Evolutionary conservation across 768 basidiomycete species (phyloP), one percentile per base, ranked within the genome.

Genomic region (Trichaptum fuscoviolaceum): DNA sequence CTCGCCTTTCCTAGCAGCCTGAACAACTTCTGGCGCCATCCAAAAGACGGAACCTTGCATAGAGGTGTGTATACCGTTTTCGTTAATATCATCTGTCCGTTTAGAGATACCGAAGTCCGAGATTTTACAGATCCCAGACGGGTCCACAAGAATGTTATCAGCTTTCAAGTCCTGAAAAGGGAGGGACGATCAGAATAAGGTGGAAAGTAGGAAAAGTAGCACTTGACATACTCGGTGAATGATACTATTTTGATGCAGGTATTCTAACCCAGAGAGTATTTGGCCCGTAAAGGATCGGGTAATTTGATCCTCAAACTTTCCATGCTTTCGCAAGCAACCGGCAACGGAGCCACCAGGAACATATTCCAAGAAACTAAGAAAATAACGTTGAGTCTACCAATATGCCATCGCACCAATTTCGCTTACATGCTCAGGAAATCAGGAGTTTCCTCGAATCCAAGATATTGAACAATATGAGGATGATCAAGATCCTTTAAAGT

Each of bases 31-130:
- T 0, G 96, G 96, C 10, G 96, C 96, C 96, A 99, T 98, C 96
- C 97, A 99, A 76, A 97, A 99, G 36, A 99, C 92, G 23, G 96
- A 96, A 26, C 97, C 97, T 75, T 95, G 92, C 94, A 99, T 95
- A 24, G 93, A 92, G 1, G 95, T 96, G 69, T 86, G 88, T 63
- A 91, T 91, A n/a, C 86, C 91, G 71, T 86, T 86, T 64, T 88
- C 84, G 69, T 92, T 88, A 63, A 91, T 85, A 68, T 97, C 94
- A 68, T 92, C 94, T 68, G 88, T 95, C 68, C 93, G 86, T 78
- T 98, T 99, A n/a, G 95, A 96, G 66, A 99, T 98, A 57, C 97
- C 97, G 73, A 98, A 98, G 77, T 99, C 96, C 2, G 95, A 96
- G 63, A 99, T 99, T 79, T 99, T 99, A 84, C 96, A 97, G 25